Percentiles rank a stretch among this genome's conserved stretches.
phyloP scores from a whole-genome alignment of 129 eudicot genomes.

The Centaurea solstitialis region DNA sequence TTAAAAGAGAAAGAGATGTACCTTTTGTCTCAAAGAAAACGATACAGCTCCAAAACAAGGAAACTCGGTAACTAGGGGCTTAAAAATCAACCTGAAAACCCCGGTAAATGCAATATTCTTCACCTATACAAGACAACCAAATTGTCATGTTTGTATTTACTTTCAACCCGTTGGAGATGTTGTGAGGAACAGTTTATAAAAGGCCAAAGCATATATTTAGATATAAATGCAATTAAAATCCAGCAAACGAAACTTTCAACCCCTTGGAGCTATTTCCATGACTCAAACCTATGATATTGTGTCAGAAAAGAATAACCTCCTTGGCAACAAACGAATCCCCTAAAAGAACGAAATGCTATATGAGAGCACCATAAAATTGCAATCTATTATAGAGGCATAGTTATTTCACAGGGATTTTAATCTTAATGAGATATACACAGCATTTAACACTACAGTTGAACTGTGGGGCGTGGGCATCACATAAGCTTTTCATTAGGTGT shows the following conservation, averaged over 20 bases:
- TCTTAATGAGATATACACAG: too few species aligned
- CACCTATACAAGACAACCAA: conserved; percentile 46
- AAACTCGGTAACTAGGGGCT: conserved; percentile 83
- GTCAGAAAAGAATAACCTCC: background rate
- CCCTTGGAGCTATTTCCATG: background rate
- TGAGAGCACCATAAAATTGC: background rate
- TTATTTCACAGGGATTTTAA: too few species aligned
- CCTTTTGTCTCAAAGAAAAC: conserved; percentile 82
- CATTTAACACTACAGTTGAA: too few species aligned
- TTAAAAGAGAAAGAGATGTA: conserved; percentile 22
- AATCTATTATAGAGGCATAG: too few species aligned
- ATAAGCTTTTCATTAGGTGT: background rate
- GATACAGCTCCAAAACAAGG: conserved; percentile 98
- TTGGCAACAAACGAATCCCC: background rate
- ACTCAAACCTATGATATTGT: background rate
- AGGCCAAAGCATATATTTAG: background rate
- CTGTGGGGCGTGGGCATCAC: background rate
- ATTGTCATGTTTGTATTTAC: conserved; percentile 16
- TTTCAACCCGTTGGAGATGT: background rate
- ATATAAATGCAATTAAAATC: background rate
- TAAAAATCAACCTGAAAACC: conserved; percentile 89
- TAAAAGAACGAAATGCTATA: background rate
- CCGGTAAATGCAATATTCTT: conserved; percentile 90
- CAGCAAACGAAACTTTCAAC: background rate
- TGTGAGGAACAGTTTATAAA: background rate